A percentile compares a stretch with the other conserved stretches of the same genome.
These are phyloP conservation scores for Viridothelium virens DNA, from an alignment of 495 filamentous ascomycete species.

Conservation along the genomic window DNA sequence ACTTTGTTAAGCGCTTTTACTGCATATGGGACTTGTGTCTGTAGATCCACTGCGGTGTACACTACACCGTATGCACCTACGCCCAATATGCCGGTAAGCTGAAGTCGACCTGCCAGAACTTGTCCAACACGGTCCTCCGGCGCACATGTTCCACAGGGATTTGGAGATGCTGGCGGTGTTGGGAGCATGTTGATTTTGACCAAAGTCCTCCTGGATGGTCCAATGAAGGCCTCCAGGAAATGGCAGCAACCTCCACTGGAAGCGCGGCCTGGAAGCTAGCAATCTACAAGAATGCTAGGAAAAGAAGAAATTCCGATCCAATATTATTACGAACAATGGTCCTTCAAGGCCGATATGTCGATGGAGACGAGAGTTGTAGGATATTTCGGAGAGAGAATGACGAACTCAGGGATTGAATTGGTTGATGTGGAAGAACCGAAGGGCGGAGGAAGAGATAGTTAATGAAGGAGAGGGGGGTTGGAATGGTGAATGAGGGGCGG, in stretches of 20 bases:
- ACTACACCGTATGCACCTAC: constrained; percentile 96
- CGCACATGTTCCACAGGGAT: constrained; percentile 44
- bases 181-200: constrained; percentile 43
- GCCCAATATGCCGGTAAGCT: constrained; percentile 78
- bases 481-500: neutral
- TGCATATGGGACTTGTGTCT: constrained; percentile 74
- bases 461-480: neutral
- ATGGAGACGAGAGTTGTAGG: neutral
- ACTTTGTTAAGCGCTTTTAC: constrained; percentile 95
- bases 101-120: constrained; percentile 71
- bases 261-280: constrained; percentile 3
- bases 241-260: neutral
- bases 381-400: neutral
- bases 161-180: constrained; percentile 54
- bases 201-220: constrained; percentile 23
- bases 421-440: neutral
- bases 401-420: neutral
- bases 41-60: constrained; percentile 84
- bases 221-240: constrained; percentile 29
- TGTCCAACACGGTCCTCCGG: constrained; percentile 85
- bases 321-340: neutral
- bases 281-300: constrained; percentile 5
- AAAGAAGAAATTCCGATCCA: neutral
- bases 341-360: constrained; percentile 5
- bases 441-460: neutral